Evolutionary conservation across 2,329 filamentous ascomycete species (phyloP).

Genomic region (Emmonsia crescens): DNA sequence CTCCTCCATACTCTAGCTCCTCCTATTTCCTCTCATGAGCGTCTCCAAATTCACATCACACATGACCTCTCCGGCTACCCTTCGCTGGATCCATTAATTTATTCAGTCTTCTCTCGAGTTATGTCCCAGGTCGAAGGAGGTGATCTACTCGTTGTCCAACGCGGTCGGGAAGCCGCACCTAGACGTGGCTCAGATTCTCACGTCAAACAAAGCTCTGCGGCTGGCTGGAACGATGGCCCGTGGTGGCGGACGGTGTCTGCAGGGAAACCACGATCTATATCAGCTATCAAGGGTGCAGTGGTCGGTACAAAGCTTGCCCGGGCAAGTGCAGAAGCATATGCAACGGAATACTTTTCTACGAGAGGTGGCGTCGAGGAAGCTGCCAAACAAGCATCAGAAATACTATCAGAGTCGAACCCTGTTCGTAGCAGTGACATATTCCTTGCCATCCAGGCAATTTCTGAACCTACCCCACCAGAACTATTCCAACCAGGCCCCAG

Average conservation of each 20-base stretch:
- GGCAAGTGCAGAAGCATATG: conserved; percentile 79
- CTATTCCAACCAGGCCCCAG: conserved; percentile 55
- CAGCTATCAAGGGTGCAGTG: conserved; percentile 64
- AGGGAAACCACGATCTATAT: conserved; percentile 62
- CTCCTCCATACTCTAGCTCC: conserved; percentile 91
- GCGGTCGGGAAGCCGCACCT: conserved; percentile 71
- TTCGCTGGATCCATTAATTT: conserved; percentile 83
- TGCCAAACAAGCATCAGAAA: conserved; percentile 66
- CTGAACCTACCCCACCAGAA: conserved; percentile 50
- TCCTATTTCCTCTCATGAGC: conserved; percentile 92
- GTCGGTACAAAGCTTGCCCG: conserved; percentile 88
- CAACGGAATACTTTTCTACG: conserved; percentile 69
- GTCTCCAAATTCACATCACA: conserved; percentile 91
- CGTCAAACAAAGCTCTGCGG: conserved; percentile 14
- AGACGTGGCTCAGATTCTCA: conserved; percentile 42
- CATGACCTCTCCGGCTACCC: conserved; percentile 94
- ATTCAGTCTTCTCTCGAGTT: conserved; percentile 82
- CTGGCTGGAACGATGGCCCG: conserved; percentile 77
- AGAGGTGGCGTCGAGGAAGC: conserved; percentile 72
- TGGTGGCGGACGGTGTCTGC: conserved; percentile 66
- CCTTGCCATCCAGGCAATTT: conserved; percentile 83
- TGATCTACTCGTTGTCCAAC: conserved; percentile 86
- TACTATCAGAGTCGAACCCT: conserved; percentile 73
- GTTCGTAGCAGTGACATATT: conserved; percentile 91
- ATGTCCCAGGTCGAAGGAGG: conserved; percentile 99